Conservation (phyloP, 139 green algal genomes). For the Closterium sp. region DNA sequence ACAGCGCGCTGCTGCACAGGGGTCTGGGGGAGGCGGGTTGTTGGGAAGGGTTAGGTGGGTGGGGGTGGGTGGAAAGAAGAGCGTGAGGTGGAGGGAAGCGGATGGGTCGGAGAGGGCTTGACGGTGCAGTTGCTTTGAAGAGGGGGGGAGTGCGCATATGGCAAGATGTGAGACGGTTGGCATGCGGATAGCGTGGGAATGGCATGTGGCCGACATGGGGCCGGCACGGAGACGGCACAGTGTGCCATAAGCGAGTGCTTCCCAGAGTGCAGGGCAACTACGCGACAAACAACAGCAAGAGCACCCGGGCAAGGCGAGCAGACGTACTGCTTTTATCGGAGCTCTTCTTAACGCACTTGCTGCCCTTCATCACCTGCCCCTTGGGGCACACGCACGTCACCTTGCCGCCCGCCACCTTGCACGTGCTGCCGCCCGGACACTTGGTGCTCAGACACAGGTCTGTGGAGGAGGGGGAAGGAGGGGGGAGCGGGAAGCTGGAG, state of each 20-base stretch:
- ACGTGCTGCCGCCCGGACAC: not conserved
- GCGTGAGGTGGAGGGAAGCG: not conserved
- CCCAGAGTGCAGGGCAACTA: no score
- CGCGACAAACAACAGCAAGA: no score
- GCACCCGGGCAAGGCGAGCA: no score
- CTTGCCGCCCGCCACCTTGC: not conserved
- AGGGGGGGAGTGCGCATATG: no score
- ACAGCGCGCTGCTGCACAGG: not conserved
- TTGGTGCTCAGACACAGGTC: not conserved
- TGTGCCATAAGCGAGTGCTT: no score
- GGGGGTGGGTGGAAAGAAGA: not conserved
- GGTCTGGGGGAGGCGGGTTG: not conserved
- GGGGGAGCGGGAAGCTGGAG: not conserved
- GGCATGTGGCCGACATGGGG: no score
- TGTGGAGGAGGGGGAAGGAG: not conserved
- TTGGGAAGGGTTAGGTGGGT: no score
- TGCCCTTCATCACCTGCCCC: not conserved
- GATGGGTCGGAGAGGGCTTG: not conserved
- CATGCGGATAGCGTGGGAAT: no score
- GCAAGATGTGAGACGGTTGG: no score
- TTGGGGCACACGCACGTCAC: not conserved
- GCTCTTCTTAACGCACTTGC: not conserved
- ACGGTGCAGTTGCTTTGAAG: no score
- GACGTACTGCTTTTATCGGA: no score
- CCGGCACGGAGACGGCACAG: no score